Evolutionary conservation across 2,329 filamentous ascomycete species (phyloP), one percentile per base, ranked within the genome.

Genomic region (Fusarium clavum): DNA sequence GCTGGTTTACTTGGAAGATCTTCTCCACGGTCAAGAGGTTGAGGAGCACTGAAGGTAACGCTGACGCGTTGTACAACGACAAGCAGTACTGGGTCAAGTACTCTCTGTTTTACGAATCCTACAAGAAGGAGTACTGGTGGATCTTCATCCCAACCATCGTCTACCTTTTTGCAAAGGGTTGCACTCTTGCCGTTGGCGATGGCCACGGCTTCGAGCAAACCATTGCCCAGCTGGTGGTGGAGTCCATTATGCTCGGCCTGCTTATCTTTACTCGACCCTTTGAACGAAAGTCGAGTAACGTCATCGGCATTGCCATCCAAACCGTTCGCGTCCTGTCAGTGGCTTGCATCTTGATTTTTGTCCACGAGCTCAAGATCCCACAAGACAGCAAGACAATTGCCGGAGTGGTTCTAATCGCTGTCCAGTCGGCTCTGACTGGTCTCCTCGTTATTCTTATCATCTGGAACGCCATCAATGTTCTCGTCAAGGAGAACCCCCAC

Each of bases 91-190:
- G 96, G 94, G 87, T 93, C 79, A 97, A 96, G 83, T 99, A 99
- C 86, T 96, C 93, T 76, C 86, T 98, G 67, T 98, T 99, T 83
- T 99, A 99, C 84, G 96, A 98, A 76, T 91, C 91, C 74, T 98
- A 97, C 86, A 94, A 94, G 83, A 94, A 92, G 81, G 89, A 91
- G 74, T 97, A 95, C 84, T 99, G 96, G 96, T 98, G 95, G 95
- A 82, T 98, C 25, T 98, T 99, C 78, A 87, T 98, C 16, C 96
- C 96, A 1, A 85, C 88, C 66, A 97, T 98, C 76, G 66, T 94
- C 69, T 98, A 98, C 84, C 92, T 94, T 84, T 94, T 98, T 77
- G 91, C 90, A 77, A 96, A 96, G 83, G 94, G 95, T 57, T 91
- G 90, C 66, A 89, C 95, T 61, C 90, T 98, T 71, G 95, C 95